Evolutionary conservation across 768 basidiomycete species (phyloP), one percentile per base, ranked within the genome.

Genomic region (Fistulinella prunicolor): DNA sequence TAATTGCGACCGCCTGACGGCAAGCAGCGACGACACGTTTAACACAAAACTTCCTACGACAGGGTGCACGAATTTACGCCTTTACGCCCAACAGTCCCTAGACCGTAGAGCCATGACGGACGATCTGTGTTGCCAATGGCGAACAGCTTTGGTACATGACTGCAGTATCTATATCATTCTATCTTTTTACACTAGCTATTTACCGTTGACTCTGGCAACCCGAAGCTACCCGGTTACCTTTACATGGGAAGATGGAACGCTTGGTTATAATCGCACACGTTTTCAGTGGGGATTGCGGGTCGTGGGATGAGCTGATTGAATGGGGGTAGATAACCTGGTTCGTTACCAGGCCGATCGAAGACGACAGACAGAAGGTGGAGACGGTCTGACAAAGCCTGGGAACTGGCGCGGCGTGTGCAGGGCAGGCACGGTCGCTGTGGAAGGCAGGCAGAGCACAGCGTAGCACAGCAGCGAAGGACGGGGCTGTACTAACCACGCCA

Each of bases 51-150:
- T 82, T 83, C 47, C 62, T 80, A 55, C 66, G 76, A 46, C 81
- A 83, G 63, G 78, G 76, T 37, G 78, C 80, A 47, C 75, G 75
- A 55, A 77, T 80, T 65, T 78, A 78, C 62, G 75, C 78, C 49
- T 72, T 77, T 67, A 70, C 71, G 53, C 69, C 73, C 42, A 68
- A 56, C 50, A 59, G 48, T 46, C 56, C 64, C 38, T 69, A 67
- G 66, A 68, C 36, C 41, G 49, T 64, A 65, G 67, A 67, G 30
- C 16, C 30, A 38, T 26, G 54, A 38, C 46, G 42, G 35, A 43
- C 17, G 30, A 23, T 32, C 38, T 51, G 34, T 24, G 47, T 40
- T 42, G 28, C 23, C 12, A 20, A 46, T 38, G 26, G 22, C 43
- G 46, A 46, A 51, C 21, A 38, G 21, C 5, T 47, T 49, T 47